Evolutionary conservation across 345 rosid species (phyloP), one percentile per base, ranked within the genome.

Genomic region (Carallia brachiata): DNA sequence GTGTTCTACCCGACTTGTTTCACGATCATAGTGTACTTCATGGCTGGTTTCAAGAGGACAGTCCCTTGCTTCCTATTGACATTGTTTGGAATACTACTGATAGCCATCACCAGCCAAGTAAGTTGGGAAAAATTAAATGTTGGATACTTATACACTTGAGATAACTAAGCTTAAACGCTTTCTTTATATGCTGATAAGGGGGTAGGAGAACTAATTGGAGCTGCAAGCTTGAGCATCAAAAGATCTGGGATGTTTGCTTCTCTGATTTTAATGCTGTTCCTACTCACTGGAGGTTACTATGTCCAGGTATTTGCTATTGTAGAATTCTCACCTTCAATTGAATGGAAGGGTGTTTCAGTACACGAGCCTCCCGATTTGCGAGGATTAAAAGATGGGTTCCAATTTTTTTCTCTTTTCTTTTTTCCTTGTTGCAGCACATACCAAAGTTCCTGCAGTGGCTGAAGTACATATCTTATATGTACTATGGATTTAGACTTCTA

Each of bases 271-370:
- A 92, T 92, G 98, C 55, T 89, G 52, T 92, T 92, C 81, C 96
- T 92, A 74, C 92, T 95, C 69, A 95, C 96, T 2, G 98, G 96
- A 77, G 98, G 99, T n/a, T 92, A 92, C 82, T 90, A 95, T 69
- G 96, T 92, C 47, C 97, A 94, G 96, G 97, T 94, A 80, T 36
- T 52, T 56, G 31, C 17, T 9, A 8, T 13, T 39, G 17, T 17
- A 4, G 31, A 16, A 9, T 34, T 50, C 10, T 6, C 7, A 1
- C 5, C 34, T 32, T 32, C 34, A 32, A 32, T 32, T 1, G 34
- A 5, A 7, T 19, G 5, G 55, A 52, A 17, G 55, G 19, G 55
- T 52, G 1, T 52, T 15, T 52, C 34, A 32, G 34, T 32, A 32
- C 34, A 32, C 34, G 34, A 32, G 34, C 34, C 34, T 32, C 34